phyloP scores from a whole-genome alignment of 768 basidiomycete species.

The Psilocybe sp. region DNA sequence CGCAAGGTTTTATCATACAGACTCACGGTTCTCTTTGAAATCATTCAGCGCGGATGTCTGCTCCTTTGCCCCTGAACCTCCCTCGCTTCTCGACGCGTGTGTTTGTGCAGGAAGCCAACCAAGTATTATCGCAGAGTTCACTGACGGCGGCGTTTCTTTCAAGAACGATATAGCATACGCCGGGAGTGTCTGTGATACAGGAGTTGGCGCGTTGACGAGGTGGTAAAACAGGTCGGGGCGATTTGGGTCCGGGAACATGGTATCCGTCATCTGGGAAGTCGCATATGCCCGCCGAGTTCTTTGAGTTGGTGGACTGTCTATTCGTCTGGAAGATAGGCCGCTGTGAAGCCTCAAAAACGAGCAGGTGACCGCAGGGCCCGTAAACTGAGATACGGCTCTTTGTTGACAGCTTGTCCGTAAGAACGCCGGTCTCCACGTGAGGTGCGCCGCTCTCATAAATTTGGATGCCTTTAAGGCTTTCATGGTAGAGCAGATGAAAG shows the following conservation, averaged over 20 bases:
- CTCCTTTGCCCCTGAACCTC: conserved; percentile 10
- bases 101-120: conserved; percentile 67
- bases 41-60: conserved; percentile 61
- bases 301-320: no score
- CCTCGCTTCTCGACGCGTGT: conserved; percentile 9
- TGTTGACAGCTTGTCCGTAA: no score
- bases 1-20: background rate
- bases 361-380: no score
- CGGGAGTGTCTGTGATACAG: conserved; percentile 39
- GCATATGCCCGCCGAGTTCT: no score
- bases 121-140: conserved; percentile 51
- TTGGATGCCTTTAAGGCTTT: no score
- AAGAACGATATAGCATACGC: conserved; percentile 70
- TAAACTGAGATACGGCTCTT: no score
- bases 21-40: conserved; percentile 70
- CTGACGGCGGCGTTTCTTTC: conserved; percentile 35
- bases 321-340: no score
- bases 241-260: conserved; percentile 48
- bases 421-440: no score
- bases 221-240: conserved; percentile 74
- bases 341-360: no score
- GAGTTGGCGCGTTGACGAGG: conserved; percentile 49
- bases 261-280: conserved; percentile 22
- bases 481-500: no score
- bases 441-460: no score